phyloP scores from a whole-genome alignment of 768 basidiomycete species.

The Phanerochaete sordida region DNA sequence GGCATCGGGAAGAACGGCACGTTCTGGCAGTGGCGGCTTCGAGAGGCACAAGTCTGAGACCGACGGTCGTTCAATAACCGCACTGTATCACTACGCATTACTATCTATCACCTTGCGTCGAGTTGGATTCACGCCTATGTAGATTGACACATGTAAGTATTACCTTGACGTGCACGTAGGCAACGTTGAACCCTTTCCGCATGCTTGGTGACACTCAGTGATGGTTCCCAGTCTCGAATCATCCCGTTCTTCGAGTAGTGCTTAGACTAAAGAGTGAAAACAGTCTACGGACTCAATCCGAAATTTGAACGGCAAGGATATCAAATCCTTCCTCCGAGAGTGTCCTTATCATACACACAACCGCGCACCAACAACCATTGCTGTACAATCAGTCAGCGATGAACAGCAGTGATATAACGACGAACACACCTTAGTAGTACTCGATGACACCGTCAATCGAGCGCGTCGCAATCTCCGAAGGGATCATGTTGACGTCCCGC shows the following conservation, averaged over 20 bases:
- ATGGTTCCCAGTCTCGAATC: constrained; percentile 3
- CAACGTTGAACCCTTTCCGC: background rate
- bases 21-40: constrained; percentile 20
- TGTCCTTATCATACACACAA: background rate
- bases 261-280: constrained; percentile 1
- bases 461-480: constrained; percentile 32
- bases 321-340: constrained; percentile 2
- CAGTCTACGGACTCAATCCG: background rate
- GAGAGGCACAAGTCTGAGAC: too few relatives aligned
- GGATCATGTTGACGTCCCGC: constrained; percentile 26
- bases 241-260: background rate
- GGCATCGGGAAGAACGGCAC: constrained; percentile 18
- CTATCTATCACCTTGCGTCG: too few relatives aligned
- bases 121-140: too few relatives aligned
- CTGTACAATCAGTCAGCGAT: constrained; percentile 2
- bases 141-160: too few relatives aligned
- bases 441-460: constrained; percentile 31
- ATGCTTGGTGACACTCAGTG: background rate
- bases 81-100: too few relatives aligned
- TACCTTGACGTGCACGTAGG: too few relatives aligned
- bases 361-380: background rate
- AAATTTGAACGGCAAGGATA: constrained; percentile 1
- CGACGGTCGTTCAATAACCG: too few relatives aligned
- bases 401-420: background rate
- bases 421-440: constrained; percentile 32